Evolutionary conservation across 805 yeast species (phyloP).

Genomic region (Grigorovia transvaalensis): DNA sequence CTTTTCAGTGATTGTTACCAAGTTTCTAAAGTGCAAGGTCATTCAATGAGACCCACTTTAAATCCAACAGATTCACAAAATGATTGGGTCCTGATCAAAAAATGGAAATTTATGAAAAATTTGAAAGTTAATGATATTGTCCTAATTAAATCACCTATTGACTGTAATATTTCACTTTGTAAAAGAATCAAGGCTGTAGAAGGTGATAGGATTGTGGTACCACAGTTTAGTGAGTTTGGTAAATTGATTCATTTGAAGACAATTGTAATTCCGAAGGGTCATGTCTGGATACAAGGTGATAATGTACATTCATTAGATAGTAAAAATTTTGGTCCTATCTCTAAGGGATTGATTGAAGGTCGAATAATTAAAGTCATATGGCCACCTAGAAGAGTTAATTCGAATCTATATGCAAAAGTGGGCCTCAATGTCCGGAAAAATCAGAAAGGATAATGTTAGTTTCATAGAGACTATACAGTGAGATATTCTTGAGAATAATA

Average conservation of each 20-base stretch:
- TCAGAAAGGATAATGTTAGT: neutral
- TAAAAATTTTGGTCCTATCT: conserved; percentile 80
- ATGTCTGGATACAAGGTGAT: conserved; percentile 94
- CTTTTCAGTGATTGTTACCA: conserved; percentile 54
- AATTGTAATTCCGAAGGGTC: conserved; percentile 63
- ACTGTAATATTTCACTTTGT: conserved; percentile 65
- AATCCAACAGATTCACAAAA: conserved; percentile 50
- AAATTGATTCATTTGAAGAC: conserved; percentile 9
- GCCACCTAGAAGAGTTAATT: conserved; percentile 53
- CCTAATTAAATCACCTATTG: conserved; percentile 66
- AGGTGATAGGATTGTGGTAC: conserved; percentile 22
- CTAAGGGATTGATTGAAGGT: conserved; percentile 71
- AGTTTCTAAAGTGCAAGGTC: conserved; percentile 66
- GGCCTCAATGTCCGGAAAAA: conserved; percentile 16
- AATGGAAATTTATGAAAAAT: neutral
- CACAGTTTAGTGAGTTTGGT: neutral
- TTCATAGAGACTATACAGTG: neutral
- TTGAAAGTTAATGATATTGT: conserved; percentile 56
- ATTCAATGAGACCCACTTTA: conserved; percentile 82
- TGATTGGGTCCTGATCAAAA: conserved; percentile 50
- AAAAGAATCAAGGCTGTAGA: conserved; percentile 70
- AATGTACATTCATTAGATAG: conserved; percentile 77
- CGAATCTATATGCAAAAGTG: conserved; percentile 14
- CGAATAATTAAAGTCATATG: conserved; percentile 58
- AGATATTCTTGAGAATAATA: neutral